phyloP scores from a whole-genome alignment of 2,329 filamentous ascomycete species.

The Lecanoromycetidae sp. region DNA sequence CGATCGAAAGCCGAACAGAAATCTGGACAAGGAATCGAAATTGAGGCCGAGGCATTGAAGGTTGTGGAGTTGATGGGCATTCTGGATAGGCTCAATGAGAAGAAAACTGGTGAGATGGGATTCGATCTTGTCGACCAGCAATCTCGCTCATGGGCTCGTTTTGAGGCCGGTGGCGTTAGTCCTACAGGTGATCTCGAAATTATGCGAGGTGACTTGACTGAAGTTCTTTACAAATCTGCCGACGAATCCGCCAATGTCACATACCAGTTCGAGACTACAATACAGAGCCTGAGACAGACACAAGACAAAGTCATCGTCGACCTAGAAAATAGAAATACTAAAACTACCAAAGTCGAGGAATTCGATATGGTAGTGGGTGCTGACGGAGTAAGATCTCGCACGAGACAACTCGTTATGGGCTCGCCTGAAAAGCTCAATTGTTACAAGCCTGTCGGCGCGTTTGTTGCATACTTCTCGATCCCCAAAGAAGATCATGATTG shows the following conservation, averaged over 20 bases:
- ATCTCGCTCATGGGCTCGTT: slow-evolving; percentile 11
- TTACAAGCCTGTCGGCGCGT: slow-evolving; percentile 18
- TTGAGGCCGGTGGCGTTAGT: slow-evolving; percentile 16
- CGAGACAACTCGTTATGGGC: slow-evolving; percentile 16
- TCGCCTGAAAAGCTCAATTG: slow-evolving; percentile 12
- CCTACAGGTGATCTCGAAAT: slow-evolving; percentile 13
- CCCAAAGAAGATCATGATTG: slow-evolving; percentile 17
- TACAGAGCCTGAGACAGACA: slow-evolving; percentile 17
- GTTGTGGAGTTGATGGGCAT: slow-evolving; percentile 18
- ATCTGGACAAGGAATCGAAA: slow-evolving; percentile 19
- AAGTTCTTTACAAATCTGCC: slow-evolving; percentile 7
- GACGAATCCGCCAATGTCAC: slow-evolving; percentile 16
- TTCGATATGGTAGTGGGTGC: slow-evolving; percentile 19
- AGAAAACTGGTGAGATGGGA: slow-evolving; percentile 15
- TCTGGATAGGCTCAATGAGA: slow-evolving; percentile 14
- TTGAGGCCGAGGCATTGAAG: slow-evolving; percentile 17
- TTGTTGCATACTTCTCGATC: slow-evolving; percentile 19
- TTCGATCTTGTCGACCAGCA: slow-evolving; percentile 16
- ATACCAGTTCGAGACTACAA: slow-evolving; percentile 19
- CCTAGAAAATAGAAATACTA: slow-evolving; percentile 16
- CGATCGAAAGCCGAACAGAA: slow-evolving; percentile 15
- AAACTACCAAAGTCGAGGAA: slow-evolving; percentile 14
- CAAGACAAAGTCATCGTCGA: slow-evolving; percentile 18
- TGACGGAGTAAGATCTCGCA: slow-evolving; percentile 17
- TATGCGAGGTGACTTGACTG: slow-evolving; percentile 11